Evolutionary conservation across 441 rosid genomes (phyloP), one percentile per base, ranked within the genome.

Genomic region (Biscutella laevigata): DNA sequence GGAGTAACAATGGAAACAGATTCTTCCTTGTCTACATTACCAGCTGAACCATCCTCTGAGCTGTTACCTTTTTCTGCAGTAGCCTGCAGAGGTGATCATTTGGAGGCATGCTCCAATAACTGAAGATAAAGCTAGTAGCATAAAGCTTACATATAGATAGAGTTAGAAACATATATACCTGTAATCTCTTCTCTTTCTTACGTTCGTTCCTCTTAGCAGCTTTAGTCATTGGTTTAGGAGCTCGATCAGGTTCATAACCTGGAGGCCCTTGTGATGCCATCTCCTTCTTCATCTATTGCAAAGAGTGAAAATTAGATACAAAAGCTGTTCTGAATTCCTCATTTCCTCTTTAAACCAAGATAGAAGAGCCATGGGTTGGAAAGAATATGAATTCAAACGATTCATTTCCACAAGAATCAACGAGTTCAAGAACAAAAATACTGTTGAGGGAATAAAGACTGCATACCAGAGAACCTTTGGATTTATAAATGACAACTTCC

Each of bases 161-260:
- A 69, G 58, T 9, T 59, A n/a, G 38, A 56, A 48, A 53, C 52
- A n/a, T n/a, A 50, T 48, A 59, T 46, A 83, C 97, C 90, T 86
- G 95, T 40, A 75, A 66, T 67, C 83, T 70, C 76, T 89, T 88
- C 80, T 94, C 97, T 78, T 83, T 89, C 85, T 81, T 94, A 44
- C 95, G 75, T 68, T 85, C 97, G 15, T 94, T 89, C 67, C 82
- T 84, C 72, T 81, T 89, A 3, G 75, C 95, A 21, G 96, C 47
- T 68, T 94, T 89, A 1, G 91, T 76, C 76, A 81, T 92, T 11
- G 95, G 80, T 66, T 86, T 92, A 44, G 75, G 48, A 53, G 57
- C 35, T 46, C 57, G 61, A 63, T 77, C 88, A 4, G 76, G 81
- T 29, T 84, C 89, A 68, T 82, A 92, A 62, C 97, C 99, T 0